phyloP scores from a whole-genome alignment of 768 basidiomycete species.

The Hericium erinaceus region DNA sequence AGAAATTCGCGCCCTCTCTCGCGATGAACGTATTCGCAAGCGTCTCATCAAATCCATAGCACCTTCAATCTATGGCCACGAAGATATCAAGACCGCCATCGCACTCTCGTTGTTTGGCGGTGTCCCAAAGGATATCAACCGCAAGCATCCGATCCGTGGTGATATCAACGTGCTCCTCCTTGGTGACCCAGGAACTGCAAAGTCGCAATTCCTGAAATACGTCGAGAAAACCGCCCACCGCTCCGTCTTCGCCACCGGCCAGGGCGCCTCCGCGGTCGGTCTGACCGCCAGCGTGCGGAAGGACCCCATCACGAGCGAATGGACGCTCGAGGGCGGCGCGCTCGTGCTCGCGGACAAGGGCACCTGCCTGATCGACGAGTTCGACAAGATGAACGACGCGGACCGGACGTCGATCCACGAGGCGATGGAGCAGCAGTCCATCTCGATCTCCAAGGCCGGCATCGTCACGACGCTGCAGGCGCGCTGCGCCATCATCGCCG shows the following conservation, averaged over 20 bases:
- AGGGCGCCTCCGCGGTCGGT: constrained; percentile 97
- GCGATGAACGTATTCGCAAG: constrained; percentile 92
- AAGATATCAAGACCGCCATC: constrained; percentile 96
- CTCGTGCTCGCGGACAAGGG: constrained; percentile 98
- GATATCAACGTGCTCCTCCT: constrained; percentile 96
- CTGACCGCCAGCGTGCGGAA: constrained; percentile 98
- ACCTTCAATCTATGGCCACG: constrained; percentile 98
- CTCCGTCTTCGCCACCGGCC: constrained; percentile 96
- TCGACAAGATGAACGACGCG: constrained; percentile 99
- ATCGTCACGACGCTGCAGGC: constrained; percentile 98
- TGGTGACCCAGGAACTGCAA: constrained; percentile 97
- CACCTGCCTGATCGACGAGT: constrained; percentile 95
- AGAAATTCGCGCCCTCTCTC: constrained; percentile 78
- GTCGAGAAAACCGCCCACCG: constrained; percentile 98
- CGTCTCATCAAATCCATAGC: constrained; percentile 98
- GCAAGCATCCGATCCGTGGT: constrained; percentile 92
- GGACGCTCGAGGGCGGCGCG: constrained; percentile 98
- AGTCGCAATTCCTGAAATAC: constrained; percentile 98
- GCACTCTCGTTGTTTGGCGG: constrained; percentile 94
- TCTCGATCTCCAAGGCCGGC: constrained; percentile 97
- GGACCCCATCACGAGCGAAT: constrained; percentile 93
- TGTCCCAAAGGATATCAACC: constrained; percentile 90
- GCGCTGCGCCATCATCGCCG: constrained; percentile 94
- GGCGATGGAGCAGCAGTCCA: constrained; percentile 99
- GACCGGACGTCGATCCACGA: constrained; percentile 98